Conservation (phyloP, 176 grass and related monocot species). For the Sorghum bicolor region Sorghum_bicolor_NCBIv3 NC_012871.2:73372001-73372500, state of each 20-base stretch:
- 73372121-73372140: not conserved
- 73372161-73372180: conserved; percentile 47
- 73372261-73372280: conserved; percentile 13
- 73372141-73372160: not conserved
- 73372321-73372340: not conserved
- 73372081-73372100: not conserved
- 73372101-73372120: not conserved
- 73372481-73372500: not conserved
- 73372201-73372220: conserved; percentile 89
- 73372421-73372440: not conserved
- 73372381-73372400: conserved; percentile 2
- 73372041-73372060: conserved; percentile 89
- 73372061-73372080: conserved; percentile 62
- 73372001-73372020: conserved; percentile 62
- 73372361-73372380: not conserved
- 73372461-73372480: not conserved
- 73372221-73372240: not conserved
- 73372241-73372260: not conserved
- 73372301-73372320: conserved; percentile 98
- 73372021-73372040: conserved; percentile 90
- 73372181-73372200: conserved; percentile 88
- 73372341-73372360: not conserved
- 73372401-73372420: not conserved
- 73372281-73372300: conserved; percentile 75
- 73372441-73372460: not conserved